Conservation (phyloP, 805 yeast genomes). For the Schizosaccharomyces lindneri region DNA sequence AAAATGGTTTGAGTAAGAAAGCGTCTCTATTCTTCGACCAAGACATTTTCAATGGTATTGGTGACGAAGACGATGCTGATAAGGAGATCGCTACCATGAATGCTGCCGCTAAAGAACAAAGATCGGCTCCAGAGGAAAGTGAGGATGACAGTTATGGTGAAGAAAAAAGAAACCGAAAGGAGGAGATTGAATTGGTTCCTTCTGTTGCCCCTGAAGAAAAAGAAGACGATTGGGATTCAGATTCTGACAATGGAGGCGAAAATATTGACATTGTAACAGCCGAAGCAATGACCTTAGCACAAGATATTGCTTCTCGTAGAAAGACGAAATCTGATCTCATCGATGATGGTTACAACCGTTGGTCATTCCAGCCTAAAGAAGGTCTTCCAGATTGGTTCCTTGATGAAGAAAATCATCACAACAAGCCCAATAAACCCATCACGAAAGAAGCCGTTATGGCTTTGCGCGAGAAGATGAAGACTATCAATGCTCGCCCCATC, state of each 20-base stretch:
- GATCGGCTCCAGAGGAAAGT: slow-evolving; percentile 2
- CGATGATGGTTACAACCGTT: slow-evolving; percentile 82
- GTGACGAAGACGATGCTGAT: slow-evolving; percentile 9
- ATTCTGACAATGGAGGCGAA: slow-evolving; percentile 5
- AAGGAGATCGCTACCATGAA: slow-evolving; percentile 8
- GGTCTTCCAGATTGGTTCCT: slow-evolving; percentile 91
- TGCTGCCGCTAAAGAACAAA: slow-evolving; percentile 5
- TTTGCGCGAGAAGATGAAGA: slow-evolving; percentile 45
- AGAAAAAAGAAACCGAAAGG: slow-evolving; percentile 8
- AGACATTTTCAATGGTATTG: slow-evolving; percentile 14
- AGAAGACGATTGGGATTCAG: slow-evolving; percentile 7
- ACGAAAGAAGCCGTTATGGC: slow-evolving; percentile 83
- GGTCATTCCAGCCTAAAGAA: slow-evolving; percentile 74
- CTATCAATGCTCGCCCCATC: slow-evolving; percentile 88
- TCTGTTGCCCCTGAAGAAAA: slow-evolving; percentile 15
- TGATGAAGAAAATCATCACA: slow-evolving; percentile 75
- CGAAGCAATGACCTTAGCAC: slow-evolving; percentile 95
- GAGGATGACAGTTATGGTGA: slow-evolving; percentile 5
- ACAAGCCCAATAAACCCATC: slow-evolving; percentile 65
- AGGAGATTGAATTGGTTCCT: slow-evolving; percentile 4
- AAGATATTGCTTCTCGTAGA: slow-evolving; percentile 76
- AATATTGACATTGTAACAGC: slow-evolving; percentile 71
- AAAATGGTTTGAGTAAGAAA: slow-evolving; percentile 13
- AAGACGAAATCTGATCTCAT: slow-evolving; percentile 49
- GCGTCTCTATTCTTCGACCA: slow-evolving; percentile 18